A percentile compares a stretch with the other conserved stretches of the same genome.
Conservation (phyloP, 306 rosid genomes). For the Malus sylvestris region DNA sequence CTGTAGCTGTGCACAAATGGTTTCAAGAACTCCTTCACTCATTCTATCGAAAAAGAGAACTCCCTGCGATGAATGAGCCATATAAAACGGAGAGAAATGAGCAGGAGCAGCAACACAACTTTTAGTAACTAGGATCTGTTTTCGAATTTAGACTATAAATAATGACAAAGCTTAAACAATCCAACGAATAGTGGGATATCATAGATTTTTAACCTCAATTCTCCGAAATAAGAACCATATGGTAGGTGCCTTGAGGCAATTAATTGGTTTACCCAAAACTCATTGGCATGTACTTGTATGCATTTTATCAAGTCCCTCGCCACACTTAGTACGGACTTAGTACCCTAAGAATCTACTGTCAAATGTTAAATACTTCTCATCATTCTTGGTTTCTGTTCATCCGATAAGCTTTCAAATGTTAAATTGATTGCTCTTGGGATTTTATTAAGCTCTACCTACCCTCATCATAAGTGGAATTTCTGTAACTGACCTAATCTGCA, state of each 20-base stretch:
- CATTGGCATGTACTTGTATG: not conserved
- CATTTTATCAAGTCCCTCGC: not conserved
- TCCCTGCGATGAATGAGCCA: slow-evolving; percentile 45
- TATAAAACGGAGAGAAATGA: slow-evolving; percentile 1
- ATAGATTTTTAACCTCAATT: not conserved
- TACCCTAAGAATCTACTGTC: not conserved
- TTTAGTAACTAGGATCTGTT: not conserved
- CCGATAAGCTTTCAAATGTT: too few relatives aligned
- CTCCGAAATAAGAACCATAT: not conserved
- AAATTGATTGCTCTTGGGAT: too few relatives aligned
- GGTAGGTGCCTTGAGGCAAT: not conserved
- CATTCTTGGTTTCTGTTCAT: not conserved
- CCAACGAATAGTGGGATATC: not conserved
- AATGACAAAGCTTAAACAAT: not conserved
- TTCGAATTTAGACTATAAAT: not conserved
- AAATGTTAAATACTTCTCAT: too few relatives aligned
- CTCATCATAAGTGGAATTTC: not conserved
- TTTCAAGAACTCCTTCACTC: slow-evolving; percentile 68
- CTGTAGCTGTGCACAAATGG: slow-evolving; percentile 56
- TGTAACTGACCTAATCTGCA: not conserved
- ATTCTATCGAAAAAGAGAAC: slow-evolving; percentile 86
- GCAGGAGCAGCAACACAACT: not conserved
- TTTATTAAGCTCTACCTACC: not conserved
- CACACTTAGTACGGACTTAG: not conserved
- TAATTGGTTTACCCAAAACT: not conserved